These are phyloP conservation scores for Coemansia sp. DNA, from an alignment of 192 early-diverging fungal genomes.

Conservation along the genomic window DNA sequence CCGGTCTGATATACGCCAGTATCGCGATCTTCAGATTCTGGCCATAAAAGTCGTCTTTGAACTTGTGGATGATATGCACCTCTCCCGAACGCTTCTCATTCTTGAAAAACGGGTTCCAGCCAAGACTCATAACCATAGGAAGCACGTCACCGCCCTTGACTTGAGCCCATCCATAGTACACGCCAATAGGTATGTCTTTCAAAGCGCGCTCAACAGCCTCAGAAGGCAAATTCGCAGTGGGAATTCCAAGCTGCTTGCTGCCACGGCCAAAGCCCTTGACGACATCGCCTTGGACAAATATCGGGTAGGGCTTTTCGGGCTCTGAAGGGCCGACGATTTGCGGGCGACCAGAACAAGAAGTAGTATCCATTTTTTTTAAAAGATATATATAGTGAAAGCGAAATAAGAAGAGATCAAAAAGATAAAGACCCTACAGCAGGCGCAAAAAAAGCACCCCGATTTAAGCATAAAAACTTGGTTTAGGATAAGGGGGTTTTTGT, in stretches of 20 bases:
- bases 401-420: not conserved
- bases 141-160: constrained; percentile 62
- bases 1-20: constrained; percentile 85
- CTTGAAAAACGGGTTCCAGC: constrained; percentile 99
- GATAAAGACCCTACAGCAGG: not conserved
- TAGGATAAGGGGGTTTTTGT: not conserved
- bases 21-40: constrained; percentile 81
- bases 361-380: not conserved
- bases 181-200: constrained; percentile 74
- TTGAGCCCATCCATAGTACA: constrained; percentile 95
- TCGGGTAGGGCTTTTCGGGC: constrained; percentile 73
- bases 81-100: constrained; percentile 97
- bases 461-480: no score
- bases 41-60: constrained; percentile 90
- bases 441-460: no score
- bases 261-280: constrained; percentile 94
- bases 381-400: no score
- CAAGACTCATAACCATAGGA: constrained; percentile 99
- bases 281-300: constrained; percentile 78
- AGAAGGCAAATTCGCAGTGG: constrained; percentile 94
- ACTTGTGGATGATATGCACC: constrained; percentile 94
- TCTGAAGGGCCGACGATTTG: constrained; percentile 65
- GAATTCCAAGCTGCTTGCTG: constrained; percentile 95
- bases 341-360: constrained; percentile 44
- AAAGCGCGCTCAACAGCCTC: constrained; percentile 68